Evolutionary conservation across 768 basidiomycete genomes (phyloP), one percentile per base, ranked within the genome.

Genomic region (Tricholoma saponaceum): DNA sequence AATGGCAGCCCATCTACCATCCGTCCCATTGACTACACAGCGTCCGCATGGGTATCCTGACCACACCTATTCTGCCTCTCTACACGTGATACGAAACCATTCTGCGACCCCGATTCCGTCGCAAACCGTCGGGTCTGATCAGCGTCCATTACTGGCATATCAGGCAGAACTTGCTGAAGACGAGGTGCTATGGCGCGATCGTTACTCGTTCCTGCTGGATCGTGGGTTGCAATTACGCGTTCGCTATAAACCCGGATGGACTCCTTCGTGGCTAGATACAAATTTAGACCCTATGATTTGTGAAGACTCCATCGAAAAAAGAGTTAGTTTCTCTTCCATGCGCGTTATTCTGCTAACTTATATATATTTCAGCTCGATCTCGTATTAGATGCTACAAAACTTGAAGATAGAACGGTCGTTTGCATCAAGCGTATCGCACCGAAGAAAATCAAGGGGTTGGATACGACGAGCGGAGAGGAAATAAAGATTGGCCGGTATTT

Each of bases 191-290:
- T 70, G 70, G 68, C 33, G 64, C 2, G 61, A 66, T 50, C 65
- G 59, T 20, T 64, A 71, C 37, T 33, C 56, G 5, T 71, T 66
- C 62, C 58, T 72, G 4, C 55, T 63, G 8, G 43, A 41, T 9
- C 55, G 62, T 28, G 70, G 73, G 8, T 71, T 68, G 44, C 53
- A 55, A 12, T 62, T 74, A 0, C 65, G 69, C 14, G 54, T 64
- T 0, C 65, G 72, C 1, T 74, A 72, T 54, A 54, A 18, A 51
- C 72, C 62, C 9, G 62, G 58, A 16, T 70, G 70, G 72, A 65
- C 44, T 10, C 69, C 71, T 12, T 70, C 70, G 12, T 73, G 71
- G 70, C 22, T 60, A 4, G 60, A 62, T 0, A 54, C 58, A 10
- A 59, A 57, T 12, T 52, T 60, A 26, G 47, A 59, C 32, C 55